Base-by-base conservation (phyloP, 352 stramenopile species). In the Phytopythium oedochilum region DNA sequence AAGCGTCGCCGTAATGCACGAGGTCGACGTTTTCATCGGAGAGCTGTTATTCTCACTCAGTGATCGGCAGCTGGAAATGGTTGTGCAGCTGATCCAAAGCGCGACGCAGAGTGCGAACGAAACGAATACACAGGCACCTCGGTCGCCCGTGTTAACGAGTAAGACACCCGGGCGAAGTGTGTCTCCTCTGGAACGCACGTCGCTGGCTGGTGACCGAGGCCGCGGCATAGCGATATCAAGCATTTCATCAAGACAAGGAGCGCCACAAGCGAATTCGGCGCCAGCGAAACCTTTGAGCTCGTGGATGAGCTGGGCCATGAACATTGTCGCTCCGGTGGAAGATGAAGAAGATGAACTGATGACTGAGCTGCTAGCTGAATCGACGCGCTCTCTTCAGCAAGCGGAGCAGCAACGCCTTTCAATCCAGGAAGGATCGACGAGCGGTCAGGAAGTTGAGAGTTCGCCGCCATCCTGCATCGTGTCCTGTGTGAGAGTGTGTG, bases 31-130 rank as follows among this genome's bases (percentile, higher is more conserved):
- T 26, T 91, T 88, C 52, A 66, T 95, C 15, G 62, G 66, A 5
- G 75, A 93, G 25, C 54, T 95, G 14, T 55, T 74, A 26, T 91
- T 95, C 32, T 93, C 85, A 4, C 51, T 93, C 28, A 95, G 85
- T 51, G 76, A 95, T 63, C 69, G 85, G 34, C 85, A 95, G 57
- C 62, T 95, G 44, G 48, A 78, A 11, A 94, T 94, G 85, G 62
- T 94, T n/a, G 68, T 78, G 10, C 66, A 92, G 54, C 64, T 94
- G 22, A 60, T 87, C 34, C 60, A 62, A 40, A 80, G 66, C 39
- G 67, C 71, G 29, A 76, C 57, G 6, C 43, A 47, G 29, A 78
- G 71, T 39, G 64, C 64, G 10, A 56, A 67, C 22, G 47, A 66
- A 54, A 32, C 53, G 10, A 45, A 64, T 25, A 46, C 54, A 12